Percentiles rank a stretch among this genome's conserved stretches.
Conservation (phyloP, 2,329 filamentous ascomycete species). For the Boeremia exigua region DNA sequence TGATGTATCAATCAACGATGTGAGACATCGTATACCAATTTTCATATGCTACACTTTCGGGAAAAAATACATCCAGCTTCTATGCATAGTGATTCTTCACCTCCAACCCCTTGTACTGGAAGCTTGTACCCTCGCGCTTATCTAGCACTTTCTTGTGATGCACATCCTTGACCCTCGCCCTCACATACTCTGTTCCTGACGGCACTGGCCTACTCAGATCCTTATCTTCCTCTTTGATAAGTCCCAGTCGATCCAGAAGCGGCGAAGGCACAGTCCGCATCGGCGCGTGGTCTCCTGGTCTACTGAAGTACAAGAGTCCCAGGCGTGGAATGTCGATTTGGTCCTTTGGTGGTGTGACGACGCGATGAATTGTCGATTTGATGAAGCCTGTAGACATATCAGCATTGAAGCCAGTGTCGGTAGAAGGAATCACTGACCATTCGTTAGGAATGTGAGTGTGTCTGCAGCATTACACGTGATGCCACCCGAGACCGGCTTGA, state of each 20-base stretch:
- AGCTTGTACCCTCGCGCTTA: slow-evolving; percentile 53
- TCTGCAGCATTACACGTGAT: slow-evolving; percentile 51
- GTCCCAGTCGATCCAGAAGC: slow-evolving; percentile 39
- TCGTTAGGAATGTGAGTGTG: slow-evolving; percentile 46
- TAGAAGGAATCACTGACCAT: slow-evolving; percentile 24
- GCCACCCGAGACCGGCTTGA: slow-evolving; percentile 45
- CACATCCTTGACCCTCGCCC: slow-evolving; percentile 56
- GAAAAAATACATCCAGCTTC: no score
- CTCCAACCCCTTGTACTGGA: slow-evolving; percentile 53
- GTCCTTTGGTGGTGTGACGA: slow-evolving; percentile 56
- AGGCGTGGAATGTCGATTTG: slow-evolving; percentile 54
- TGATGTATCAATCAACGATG: no score
- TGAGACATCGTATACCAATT: no score
- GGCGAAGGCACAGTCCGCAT: slow-evolving; percentile 45
- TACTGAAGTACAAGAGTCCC: slow-evolving; percentile 28
- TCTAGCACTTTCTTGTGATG: slow-evolving; percentile 55
- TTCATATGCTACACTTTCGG: no score
- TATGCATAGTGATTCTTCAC: slow-evolving; percentile 47
- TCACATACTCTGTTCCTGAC: slow-evolving; percentile 55
- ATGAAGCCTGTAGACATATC: slow-evolving; percentile 43
- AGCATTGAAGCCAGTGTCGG: not conserved
- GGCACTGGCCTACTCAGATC: slow-evolving; percentile 44
- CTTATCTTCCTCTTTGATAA: slow-evolving; percentile 51
- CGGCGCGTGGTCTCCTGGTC: slow-evolving; percentile 32
- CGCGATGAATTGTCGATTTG: slow-evolving; percentile 57